phyloP scores from a whole-genome alignment of 371 early-diverging fungal genomes.

The Mucor saturninus region DNA sequence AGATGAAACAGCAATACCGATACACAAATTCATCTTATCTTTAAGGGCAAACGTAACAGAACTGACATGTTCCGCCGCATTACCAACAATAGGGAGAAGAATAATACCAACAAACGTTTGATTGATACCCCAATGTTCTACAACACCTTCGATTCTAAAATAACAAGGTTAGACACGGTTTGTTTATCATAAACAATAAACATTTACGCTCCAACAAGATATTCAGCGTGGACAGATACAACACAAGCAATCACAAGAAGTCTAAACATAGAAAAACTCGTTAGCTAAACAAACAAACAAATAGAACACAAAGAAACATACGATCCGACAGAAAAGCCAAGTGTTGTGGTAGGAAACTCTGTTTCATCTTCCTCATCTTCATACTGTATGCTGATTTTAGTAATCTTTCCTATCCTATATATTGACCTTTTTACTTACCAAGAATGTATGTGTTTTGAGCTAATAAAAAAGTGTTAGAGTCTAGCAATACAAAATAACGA shows the following conservation, averaged over 20 bases:
- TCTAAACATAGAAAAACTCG: slow-evolving; percentile 15
- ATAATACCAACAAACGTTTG: slow-evolving; percentile 88
- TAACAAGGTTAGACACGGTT: neutral
- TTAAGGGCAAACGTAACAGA: slow-evolving; percentile 84
- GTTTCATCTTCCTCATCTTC: slow-evolving; percentile 58
- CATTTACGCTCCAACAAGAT: slow-evolving; percentile 69
- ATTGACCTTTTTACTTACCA: slow-evolving; percentile 40
- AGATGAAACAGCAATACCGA: slow-evolving; percentile 88
- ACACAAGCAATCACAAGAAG: slow-evolving; percentile 58
- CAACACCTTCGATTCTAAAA: slow-evolving; percentile 77
- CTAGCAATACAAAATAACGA: neutral
- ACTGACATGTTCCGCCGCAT: slow-evolving; percentile 71
- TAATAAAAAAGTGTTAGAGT: neutral
- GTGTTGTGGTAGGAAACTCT: slow-evolving; percentile 55
- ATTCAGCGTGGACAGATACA: slow-evolving; percentile 82
- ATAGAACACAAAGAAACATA: slow-evolving; percentile 21
- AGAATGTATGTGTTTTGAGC: slow-evolving; percentile 72
- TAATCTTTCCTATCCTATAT: no score
- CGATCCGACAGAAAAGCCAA: slow-evolving; percentile 43
- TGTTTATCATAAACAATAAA: neutral
- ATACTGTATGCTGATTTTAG: slow-evolving; percentile 23
- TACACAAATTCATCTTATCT: slow-evolving; percentile 89
- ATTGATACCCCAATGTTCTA: slow-evolving; percentile 63
- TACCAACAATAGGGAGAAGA: slow-evolving; percentile 84
- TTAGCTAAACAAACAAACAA: slow-evolving; percentile 5